Evolutionary conservation across 225 moss, liverwort and hornwort species (phyloP), one percentile per base, ranked within the genome.

Genomic region (Pseudoscleropodium purum): DNA sequence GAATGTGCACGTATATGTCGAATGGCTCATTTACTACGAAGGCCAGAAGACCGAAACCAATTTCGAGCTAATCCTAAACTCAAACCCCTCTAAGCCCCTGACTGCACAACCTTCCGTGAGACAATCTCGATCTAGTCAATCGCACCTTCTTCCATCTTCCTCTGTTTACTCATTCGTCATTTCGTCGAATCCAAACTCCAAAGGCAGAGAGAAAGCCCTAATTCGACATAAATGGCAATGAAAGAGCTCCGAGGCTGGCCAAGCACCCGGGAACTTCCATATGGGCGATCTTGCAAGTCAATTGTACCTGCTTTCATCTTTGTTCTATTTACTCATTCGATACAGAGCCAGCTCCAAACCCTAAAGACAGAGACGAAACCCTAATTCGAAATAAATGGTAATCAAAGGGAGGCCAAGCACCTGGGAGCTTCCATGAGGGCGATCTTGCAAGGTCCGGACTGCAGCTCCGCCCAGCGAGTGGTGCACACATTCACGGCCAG

Each of bases 341-440:
- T 54, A 36, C 78, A 54, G 36, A 2, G 36, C 21, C 15, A 13
- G 24, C 6, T 78, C 24, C 78, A 78, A 78, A 15, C 78, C 54
- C 37, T 54, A 56, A 54, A 37, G 15, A 37, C 25, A 78, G 37
- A 78, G 56, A 56, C 36, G 5, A 78, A 78, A 54, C 54, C 77
- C 8, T 78, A 54, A 54, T 37, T 9, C 56, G 9, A 56, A 25
- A 79, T 25, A 37, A 24, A 56, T 52, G 76, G 77, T 1, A 77
- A 77, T 51, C 13, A 78, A 79, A 54, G 37, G 63, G 27, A 63
- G 8, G 37, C 6, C 27, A n/a, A 4, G 70, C n/a, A 98, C 96
- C 95, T 93, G 68, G 98, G 96, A 70, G 95, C 95, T 82, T 96
- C 96, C 97, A 97, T 95, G 89, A 99, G 96, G 65, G 96, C 96